These are phyloP conservation scores for Phalaenopsis aphrodite DNA, from an alignment of 106 monocot genomes.

Conservation along the genomic window DNA sequence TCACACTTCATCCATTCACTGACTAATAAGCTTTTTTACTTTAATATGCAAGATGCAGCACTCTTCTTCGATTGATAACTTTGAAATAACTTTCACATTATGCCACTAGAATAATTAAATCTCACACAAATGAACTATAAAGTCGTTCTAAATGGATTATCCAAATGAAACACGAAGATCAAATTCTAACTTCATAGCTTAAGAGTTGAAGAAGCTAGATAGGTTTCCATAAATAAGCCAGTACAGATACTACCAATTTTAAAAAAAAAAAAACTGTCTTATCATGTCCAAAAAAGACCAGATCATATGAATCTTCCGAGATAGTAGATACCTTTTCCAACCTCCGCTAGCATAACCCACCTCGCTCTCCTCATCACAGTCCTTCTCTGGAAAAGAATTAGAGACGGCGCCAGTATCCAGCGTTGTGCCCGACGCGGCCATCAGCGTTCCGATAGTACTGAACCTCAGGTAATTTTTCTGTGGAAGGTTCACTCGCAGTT, in stretches of 20 bases:
- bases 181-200: neutral
- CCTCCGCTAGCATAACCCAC: conserved; percentile 7
- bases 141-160: neutral
- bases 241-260: neutral
- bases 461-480: neutral
- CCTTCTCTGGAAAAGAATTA: neutral
- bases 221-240: neutral
- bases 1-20: neutral
- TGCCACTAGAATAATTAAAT: neutral
- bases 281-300: neutral
- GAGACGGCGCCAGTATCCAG: neutral
- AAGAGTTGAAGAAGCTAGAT: neutral
- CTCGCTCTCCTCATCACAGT: conserved; percentile 3
- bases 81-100: neutral
- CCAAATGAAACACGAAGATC: neutral
- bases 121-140: neutral
- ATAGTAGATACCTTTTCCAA: conserved; percentile 10
- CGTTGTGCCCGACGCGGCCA: neutral
- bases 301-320: neutral
- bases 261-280: neutral
- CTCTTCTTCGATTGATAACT: neutral
- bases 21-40: neutral
- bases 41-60: neutral
- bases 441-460: neutral
- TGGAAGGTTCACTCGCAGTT: neutral